A percentile compares a stretch with the other conserved stretches of the same genome.
phyloP scores from a whole-genome alignment of 805 yeast genomes.

The Wickerhamiella vanderwaltii region DNA sequence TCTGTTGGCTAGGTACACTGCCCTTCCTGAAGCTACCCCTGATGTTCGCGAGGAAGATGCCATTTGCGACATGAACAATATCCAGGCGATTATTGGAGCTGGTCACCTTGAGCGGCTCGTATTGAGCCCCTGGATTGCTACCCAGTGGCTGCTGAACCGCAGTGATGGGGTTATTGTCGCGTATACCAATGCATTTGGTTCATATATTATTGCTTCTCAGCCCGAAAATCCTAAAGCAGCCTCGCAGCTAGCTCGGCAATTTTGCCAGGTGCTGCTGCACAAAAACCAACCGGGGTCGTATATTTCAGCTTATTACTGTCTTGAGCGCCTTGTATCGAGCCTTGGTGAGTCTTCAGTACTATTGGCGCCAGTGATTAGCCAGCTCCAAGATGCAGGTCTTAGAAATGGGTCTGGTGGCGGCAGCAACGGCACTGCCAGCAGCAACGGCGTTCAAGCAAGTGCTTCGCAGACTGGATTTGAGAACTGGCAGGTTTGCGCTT shows the following conservation, averaged over 20 bases:
- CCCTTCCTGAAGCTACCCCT: conserved; percentile 1
- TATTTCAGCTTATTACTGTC: conserved; percentile 18
- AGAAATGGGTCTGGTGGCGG: background rate
- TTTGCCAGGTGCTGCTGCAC: conserved; percentile 10
- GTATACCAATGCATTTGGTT: conserved; percentile 18
- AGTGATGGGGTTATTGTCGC: conserved; percentile 5
- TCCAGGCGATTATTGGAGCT: conserved; percentile 18
- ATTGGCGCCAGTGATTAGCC: conserved; percentile 15
- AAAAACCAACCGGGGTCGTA: conserved; percentile 13
- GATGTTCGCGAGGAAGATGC: background rate
- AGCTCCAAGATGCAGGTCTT: conserved; percentile 9
- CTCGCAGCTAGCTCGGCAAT: conserved; percentile 15
- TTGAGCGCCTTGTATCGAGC: conserved; percentile 11
- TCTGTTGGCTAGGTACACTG: conserved; percentile 29
- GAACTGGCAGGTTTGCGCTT: conserved; percentile 5
- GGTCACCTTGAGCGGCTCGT: conserved; percentile 14
- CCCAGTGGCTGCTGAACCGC: conserved; percentile 22
- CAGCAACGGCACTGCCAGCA: background rate
- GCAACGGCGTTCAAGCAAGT: too few relatives aligned
- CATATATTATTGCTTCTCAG: conserved; percentile 12
- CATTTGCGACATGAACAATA: conserved; percentile 20
- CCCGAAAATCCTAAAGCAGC: conserved; percentile 14
- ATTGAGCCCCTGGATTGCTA: conserved; percentile 23
- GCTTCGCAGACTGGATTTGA: too few relatives aligned
- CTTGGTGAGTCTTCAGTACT: conserved; percentile 6